Evolutionary conservation across 352 stramenopile species (phyloP).

Genomic region (Phytophthora tubulina): DNA sequence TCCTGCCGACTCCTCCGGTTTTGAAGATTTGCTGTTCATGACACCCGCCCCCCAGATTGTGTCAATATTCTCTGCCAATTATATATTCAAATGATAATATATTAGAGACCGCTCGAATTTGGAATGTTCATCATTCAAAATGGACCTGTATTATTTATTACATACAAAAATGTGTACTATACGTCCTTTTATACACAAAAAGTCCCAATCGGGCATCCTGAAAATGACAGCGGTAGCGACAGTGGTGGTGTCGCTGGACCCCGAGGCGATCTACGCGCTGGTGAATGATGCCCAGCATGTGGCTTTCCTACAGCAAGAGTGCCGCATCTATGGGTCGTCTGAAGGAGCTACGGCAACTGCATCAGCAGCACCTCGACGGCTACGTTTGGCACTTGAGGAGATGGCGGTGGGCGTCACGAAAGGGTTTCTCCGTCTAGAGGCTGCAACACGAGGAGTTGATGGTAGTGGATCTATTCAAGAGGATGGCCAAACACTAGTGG

Average conservation of each 20-base stretch:
- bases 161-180: too few species aligned
- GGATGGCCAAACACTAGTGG: slow-evolving; percentile 1
- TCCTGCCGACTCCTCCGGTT: too few species aligned
- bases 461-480: neutral
- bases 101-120: too few species aligned
- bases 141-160: too few species aligned
- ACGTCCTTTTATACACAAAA: too few species aligned
- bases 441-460: neutral
- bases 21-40: too few species aligned
- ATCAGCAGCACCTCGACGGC: slow-evolving; percentile 1
- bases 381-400: slow-evolving; percentile 64
- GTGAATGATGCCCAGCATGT: slow-evolving; percentile 31
- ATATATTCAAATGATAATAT: too few species aligned
- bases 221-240: slow-evolving; percentile 13
- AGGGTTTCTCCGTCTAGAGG: slow-evolving; percentile 50
- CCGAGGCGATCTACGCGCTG: slow-evolving; percentile 40
- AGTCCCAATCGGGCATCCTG: too few species aligned
- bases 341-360: slow-evolving; percentile 19
- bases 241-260: slow-evolving; percentile 16
- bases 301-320: slow-evolving; percentile 30
- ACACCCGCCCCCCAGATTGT: too few species aligned
- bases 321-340: slow-evolving; percentile 39
- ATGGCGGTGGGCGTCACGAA: slow-evolving; percentile 48
- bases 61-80: too few species aligned
- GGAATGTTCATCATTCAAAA: too few species aligned